These are phyloP conservation scores for Lachnellula subtilissima DNA, from an alignment of 2,329 filamentous ascomycete genomes.

Conservation along the genomic window DNA sequence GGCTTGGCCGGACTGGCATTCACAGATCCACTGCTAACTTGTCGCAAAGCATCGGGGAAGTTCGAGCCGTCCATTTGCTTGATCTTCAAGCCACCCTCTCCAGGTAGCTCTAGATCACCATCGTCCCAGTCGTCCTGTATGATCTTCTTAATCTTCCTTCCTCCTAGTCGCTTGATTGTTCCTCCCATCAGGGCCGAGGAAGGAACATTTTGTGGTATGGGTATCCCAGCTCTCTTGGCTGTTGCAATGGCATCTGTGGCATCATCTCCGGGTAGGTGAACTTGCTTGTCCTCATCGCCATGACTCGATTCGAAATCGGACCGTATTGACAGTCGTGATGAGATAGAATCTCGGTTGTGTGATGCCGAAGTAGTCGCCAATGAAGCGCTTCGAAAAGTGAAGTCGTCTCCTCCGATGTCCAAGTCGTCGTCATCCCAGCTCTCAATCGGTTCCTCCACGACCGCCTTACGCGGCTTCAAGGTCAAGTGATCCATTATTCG, in stretches of 20 bases:
- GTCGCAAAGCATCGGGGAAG: slow-evolving; percentile 65
- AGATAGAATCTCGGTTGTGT: slow-evolving; percentile 69
- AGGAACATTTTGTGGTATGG: slow-evolving; percentile 80
- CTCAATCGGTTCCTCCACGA: slow-evolving; percentile 59
- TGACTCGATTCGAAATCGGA: slow-evolving; percentile 74
- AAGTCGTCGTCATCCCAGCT: slow-evolving; percentile 78
- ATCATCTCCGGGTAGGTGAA: slow-evolving; percentile 79
- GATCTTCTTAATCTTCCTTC: slow-evolving; percentile 65
- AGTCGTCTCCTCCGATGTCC: slow-evolving; percentile 62
- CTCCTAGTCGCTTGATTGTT: slow-evolving; percentile 84
- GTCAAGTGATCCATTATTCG: slow-evolving; percentile 29
- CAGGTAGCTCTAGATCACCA: slow-evolving; percentile 67
- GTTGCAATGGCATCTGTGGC: slow-evolving; percentile 81
- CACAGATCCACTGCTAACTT: slow-evolving; percentile 49
- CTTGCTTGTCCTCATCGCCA: slow-evolving; percentile 82
- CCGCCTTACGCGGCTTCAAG: slow-evolving; percentile 29
- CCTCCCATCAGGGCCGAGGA: slow-evolving; percentile 86
- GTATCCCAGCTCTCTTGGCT: slow-evolving; percentile 84
- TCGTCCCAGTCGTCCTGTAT: slow-evolving; percentile 80
- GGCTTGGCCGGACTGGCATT: slow-evolving; percentile 49
- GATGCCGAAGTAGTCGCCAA: slow-evolving; percentile 39
- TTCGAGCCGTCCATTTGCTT: slow-evolving; percentile 55
- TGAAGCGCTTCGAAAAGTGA: slow-evolving; percentile 50
- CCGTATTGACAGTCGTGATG: slow-evolving; percentile 74
- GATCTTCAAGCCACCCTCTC: slow-evolving; percentile 55